phyloP scores from a whole-genome alignment of 306 rosid species.

The Clitoria ternatea region DNA sequence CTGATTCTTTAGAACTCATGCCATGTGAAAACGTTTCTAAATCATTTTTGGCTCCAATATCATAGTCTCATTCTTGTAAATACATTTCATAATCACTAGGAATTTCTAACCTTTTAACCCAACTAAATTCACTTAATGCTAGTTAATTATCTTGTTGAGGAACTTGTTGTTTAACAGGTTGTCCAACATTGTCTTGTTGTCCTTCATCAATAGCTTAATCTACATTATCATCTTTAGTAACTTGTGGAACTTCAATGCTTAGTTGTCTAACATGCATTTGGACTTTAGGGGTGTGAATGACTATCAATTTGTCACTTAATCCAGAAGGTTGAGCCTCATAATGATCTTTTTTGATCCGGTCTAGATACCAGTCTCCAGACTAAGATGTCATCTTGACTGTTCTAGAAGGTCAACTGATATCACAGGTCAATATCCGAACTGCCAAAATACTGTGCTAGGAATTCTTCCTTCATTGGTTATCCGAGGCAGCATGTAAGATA shows the following conservation, averaged over 20 bases:
- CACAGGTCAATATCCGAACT: no score
- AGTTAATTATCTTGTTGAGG: not conserved
- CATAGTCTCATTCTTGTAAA: not conserved
- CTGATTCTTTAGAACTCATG: not conserved
- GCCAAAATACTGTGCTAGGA: no score
- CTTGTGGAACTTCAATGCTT: not conserved
- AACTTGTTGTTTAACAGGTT: not conserved
- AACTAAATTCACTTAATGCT: not conserved
- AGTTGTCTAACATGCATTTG: no score
- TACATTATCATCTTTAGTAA: not conserved
- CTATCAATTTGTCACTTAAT: not conserved
- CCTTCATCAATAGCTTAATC: not conserved
- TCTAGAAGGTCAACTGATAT: no score
- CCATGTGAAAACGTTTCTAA: not conserved
- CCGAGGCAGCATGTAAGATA: no score
- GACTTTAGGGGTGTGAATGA: no score
- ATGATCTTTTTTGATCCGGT: not conserved
- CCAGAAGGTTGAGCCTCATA: not conserved
- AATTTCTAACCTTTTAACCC: not conserved
- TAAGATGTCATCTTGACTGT: no score
- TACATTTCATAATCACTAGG: not conserved
- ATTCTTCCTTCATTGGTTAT: no score
- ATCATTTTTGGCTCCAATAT: not conserved
- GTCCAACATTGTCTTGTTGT: not conserved
- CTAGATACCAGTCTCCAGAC: no score